Percentiles rank a stretch among this genome's conserved stretches.
These are phyloP conservation scores for Neofusicoccum cordaticola DNA, from an alignment of 2,329 filamentous ascomycete species.

Conservation along the genomic window DNA sequence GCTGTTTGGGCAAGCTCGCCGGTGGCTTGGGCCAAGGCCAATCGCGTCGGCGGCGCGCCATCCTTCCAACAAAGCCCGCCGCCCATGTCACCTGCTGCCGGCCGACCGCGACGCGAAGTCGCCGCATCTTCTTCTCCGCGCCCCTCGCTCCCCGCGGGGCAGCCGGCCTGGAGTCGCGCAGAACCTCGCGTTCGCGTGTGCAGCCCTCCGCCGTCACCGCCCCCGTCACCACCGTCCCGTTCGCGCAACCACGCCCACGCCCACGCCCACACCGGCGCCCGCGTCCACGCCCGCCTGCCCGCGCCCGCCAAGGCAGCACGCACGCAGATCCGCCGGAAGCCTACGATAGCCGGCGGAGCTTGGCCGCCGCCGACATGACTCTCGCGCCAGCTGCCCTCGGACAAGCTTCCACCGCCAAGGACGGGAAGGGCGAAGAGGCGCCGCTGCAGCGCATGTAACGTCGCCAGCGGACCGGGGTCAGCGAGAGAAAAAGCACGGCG, in stretches of 20 bases:
- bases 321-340: background rate
- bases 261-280: background rate
- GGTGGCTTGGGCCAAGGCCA: conserved; percentile 9
- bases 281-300: too few relatives aligned
- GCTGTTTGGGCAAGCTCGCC: conserved; percentile 2
- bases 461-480: background rate
- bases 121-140: background rate
- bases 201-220: too few relatives aligned
- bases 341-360: background rate
- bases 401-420: conserved; percentile 14
- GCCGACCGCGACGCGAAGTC: background rate
- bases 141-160: background rate
- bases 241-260: too few relatives aligned
- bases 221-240: too few relatives aligned
- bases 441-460: conserved; percentile 8
- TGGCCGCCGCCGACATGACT: conserved; percentile 1
- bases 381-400: background rate
- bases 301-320: background rate
- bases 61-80: background rate
- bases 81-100: background rate
- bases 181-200: too few relatives aligned
- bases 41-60: background rate
- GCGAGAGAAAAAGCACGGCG: background rate
- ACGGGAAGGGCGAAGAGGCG: conserved; percentile 6
- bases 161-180: background rate